Percentiles rank a stretch among this genome's conserved stretches.
These are phyloP conservation scores for Primulina eburnea DNA, from an alignment of 257 asterid species.

Conservation along the genomic window DNA sequence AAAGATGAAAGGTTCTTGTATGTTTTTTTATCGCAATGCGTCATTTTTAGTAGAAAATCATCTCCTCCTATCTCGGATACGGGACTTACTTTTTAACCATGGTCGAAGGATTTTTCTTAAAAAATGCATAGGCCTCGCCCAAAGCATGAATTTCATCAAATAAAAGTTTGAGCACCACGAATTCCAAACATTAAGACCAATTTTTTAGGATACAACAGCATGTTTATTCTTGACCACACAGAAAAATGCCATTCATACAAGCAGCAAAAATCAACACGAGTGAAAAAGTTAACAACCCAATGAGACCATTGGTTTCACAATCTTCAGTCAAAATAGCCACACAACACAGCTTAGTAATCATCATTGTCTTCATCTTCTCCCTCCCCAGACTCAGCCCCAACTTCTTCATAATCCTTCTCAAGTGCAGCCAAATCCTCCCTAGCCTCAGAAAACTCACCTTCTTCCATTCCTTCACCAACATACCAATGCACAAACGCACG, in stretches of 20 bases:
- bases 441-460: conserved; percentile 94
- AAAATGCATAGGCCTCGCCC: too few relatives aligned
- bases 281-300: neutral
- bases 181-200: neutral
- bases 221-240: neutral
- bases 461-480: conserved; percentile 99
- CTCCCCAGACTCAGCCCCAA: conserved; percentile 87
- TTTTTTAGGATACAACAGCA: too few relatives aligned
- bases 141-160: too few relatives aligned
- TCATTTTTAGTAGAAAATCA: too few relatives aligned
- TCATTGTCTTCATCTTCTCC: conserved; percentile 85
- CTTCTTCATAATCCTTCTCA: conserved; percentile 97
- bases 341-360: conserved; percentile 34
- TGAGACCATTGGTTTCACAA: conserved; percentile 27
- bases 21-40: too few relatives aligned
- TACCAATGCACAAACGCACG: conserved; percentile 97
- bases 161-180: neutral
- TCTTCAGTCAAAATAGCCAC: neutral
- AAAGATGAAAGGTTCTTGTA: too few relatives aligned
- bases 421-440: conserved; percentile 96
- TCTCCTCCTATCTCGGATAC: too few relatives aligned
- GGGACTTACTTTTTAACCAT: too few relatives aligned
- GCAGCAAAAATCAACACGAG: neutral
- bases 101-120: too few relatives aligned
- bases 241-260: neutral